phyloP scores from a whole-genome alignment of 441 rosid genomes.

The Manihot esculenta region DNA sequence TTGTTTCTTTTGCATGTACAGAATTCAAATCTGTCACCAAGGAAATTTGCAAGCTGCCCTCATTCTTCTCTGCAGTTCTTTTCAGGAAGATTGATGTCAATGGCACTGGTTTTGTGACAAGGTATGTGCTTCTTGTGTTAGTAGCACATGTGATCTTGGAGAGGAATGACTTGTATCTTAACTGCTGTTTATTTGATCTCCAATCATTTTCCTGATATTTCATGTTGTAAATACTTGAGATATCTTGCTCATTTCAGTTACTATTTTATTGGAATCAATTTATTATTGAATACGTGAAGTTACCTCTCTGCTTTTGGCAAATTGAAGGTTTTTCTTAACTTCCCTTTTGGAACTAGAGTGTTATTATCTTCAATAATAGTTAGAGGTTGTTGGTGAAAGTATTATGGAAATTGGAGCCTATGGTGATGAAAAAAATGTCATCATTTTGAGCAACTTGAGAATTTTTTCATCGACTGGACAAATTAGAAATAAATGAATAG shows the following conservation, averaged over 20 bases:
- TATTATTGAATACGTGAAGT: background rate
- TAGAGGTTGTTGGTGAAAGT: background rate
- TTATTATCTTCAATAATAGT: background rate
- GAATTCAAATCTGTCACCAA: constrained; percentile 85
- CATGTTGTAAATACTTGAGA: constrained; percentile 1
- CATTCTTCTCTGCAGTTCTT: constrained; percentile 79
- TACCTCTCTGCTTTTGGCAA: background rate
- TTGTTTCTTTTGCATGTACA: constrained; percentile 30
- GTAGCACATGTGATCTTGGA: background rate
- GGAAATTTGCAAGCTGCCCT: constrained; percentile 97
- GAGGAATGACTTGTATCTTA: background rate
- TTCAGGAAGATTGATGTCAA: constrained; percentile 78
- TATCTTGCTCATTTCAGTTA: background rate
- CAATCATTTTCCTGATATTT: background rate
- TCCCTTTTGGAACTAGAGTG: background rate
- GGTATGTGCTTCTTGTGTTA: constrained; percentile 45
- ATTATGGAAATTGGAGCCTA: background rate
- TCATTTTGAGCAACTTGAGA: background rate
- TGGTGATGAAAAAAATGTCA: background rate
- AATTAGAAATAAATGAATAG: background rate
- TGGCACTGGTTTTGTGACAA: constrained; percentile 61
- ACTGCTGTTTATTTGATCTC: background rate
- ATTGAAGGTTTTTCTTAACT: background rate
- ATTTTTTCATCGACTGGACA: background rate
- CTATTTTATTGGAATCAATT: constrained; percentile 1